Evolutionary conservation across 2,329 filamentous ascomycete genomes (phyloP).

Genomic region (Sclerotinia spermophila): DNA sequence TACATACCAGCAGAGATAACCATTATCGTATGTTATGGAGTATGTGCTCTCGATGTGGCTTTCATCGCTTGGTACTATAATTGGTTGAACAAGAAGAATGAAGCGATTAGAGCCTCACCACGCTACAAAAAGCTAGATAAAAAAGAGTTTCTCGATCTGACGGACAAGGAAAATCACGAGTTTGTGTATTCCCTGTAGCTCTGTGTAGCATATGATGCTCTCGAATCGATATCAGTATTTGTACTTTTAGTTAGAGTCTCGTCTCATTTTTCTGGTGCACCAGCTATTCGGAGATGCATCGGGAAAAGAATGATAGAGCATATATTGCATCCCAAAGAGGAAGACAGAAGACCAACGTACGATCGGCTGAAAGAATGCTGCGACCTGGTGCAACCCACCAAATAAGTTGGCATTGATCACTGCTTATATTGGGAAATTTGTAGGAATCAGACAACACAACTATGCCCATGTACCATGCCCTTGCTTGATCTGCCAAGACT

Average conservation of each 20-base stretch:
- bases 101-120: slow-evolving; percentile 23
- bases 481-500: not conserved
- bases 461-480: not conserved
- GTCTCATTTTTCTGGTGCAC: not conserved
- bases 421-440: not conserved
- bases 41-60: slow-evolving; percentile 27
- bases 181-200: slow-evolving; percentile 36
- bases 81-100: slow-evolving; percentile 33
- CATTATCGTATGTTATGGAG: slow-evolving; percentile 41
- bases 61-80: slow-evolving; percentile 32
- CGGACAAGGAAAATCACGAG: slow-evolving; percentile 36
- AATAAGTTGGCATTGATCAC: not conserved
- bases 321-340: not conserved
- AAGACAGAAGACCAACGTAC: not conserved
- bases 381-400: not conserved
- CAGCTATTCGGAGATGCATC: too few relatives aligned
- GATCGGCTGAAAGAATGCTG: not conserved
- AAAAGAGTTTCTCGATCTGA: slow-evolving; percentile 37
- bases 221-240: not conserved
- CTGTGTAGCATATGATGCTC: not conserved
- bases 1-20: slow-evolving; percentile 41
- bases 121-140: slow-evolving; percentile 33
- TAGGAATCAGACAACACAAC: not conserved
- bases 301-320: not conserved
- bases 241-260: not conserved